Evolutionary conservation across 768 basidiomycete genomes (phyloP), one percentile per base, ranked within the genome.

Genomic region (Leucogyrophana mollusca): DNA sequence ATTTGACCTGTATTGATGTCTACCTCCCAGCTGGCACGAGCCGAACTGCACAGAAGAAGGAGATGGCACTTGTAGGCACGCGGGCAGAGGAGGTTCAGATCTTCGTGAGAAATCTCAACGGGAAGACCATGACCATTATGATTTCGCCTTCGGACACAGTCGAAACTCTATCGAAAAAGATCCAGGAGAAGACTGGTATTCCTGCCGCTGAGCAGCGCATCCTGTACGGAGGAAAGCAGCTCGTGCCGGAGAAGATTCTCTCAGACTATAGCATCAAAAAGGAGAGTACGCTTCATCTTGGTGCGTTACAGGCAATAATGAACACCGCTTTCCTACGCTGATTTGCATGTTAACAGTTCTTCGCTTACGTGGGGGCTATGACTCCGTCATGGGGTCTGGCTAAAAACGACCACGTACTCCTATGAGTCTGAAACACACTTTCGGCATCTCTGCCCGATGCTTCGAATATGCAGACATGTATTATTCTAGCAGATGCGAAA

Each of bases 61-160:
- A 22, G 2, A 13, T n/a, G 21, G 17, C 14, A 51, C 73, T 73
- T 42, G 62, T 74, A 40, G 49, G 40, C 70, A 22, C 24, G 25
- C 34, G 16, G 13, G 44, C 38, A 38, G n/a, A 32, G 17, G 46
- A 42, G 17, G 46, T 47, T 9, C 46, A 73, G 61, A 73, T 73
- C 57, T 73, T 73, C 61, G 71, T 73, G 56, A 73, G 58, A 60
- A 65, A 55, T 32, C 49, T 71, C 27, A 71, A 69, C 40, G 71
- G 71, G 23, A 73, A 72, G 67, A 73, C 72, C 46, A 76, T 76
- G 58, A 72, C 74, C 44, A 60, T 75, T 30, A 73, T 74, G 63
- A 73, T 77, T 47, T 73, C 46, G 13, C 40, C 40, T 3, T 32
- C 20, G 40, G 40, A 42, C 7, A 33, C 46, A 10, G 46, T 47